Evolutionary conservation across 495 filamentous ascomycete species (phyloP).

Genomic region (Tuber indicum): DNA sequence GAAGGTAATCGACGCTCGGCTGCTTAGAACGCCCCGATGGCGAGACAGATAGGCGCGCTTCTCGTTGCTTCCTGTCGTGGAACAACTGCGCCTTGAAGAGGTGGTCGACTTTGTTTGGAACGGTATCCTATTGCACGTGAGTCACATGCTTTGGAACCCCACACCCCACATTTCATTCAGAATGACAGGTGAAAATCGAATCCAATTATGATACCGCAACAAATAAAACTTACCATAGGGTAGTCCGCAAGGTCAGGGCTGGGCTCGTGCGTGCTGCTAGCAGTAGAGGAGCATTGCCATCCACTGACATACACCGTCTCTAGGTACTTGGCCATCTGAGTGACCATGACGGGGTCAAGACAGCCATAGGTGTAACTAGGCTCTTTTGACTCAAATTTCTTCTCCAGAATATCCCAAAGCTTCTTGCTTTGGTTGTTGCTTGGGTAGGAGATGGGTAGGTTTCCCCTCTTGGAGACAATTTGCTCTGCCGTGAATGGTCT

Average conservation of each 20-base stretch:
- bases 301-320: constrained; percentile 98
- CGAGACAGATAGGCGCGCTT: constrained; percentile 79
- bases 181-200: constrained; percentile 21
- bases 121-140: constrained; percentile 64
- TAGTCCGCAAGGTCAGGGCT: constrained; percentile 98
- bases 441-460: constrained; percentile 83
- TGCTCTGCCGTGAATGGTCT: constrained; percentile 92
- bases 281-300: constrained; percentile 97
- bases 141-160: constrained; percentile 27
- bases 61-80: constrained; percentile 97
- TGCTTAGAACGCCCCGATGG: constrained; percentile 64
- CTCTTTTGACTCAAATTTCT: constrained; percentile 71
- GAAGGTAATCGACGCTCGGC: constrained; percentile 84
- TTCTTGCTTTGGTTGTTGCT: constrained; percentile 87
- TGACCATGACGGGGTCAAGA: constrained; percentile 94
- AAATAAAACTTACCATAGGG: constrained; percentile 66
- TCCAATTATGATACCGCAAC: constrained; percentile 1
- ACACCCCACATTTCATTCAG: background rate
- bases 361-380: constrained; percentile 94
- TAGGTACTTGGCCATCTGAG: constrained; percentile 97
- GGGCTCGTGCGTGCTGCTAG: constrained; percentile 87
- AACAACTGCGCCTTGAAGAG: constrained; percentile 97
- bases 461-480: constrained; percentile 91
- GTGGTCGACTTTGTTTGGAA: constrained; percentile 95
- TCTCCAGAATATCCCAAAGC: constrained; percentile 83